phyloP scores from a whole-genome alignment of 169 alveolate species.

The Neospora caninum region DNA sequence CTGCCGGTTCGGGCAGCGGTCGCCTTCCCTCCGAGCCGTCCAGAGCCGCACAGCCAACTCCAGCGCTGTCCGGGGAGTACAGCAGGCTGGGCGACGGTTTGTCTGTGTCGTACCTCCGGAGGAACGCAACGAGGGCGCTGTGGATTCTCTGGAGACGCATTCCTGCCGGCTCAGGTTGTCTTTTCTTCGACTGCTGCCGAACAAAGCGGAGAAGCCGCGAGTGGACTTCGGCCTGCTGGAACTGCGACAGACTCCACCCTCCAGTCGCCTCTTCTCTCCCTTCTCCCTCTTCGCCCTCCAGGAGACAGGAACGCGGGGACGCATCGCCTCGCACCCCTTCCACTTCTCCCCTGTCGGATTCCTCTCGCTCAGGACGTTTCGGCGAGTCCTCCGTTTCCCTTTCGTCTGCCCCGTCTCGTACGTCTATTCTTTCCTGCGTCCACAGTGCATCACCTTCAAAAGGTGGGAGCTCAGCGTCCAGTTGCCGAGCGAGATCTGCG shows the following conservation, averaged over 20 bases:
- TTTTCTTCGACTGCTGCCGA: background rate
- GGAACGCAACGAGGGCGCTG: conserved; percentile 37
- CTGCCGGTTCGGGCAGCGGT: background rate
- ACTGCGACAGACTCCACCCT: background rate
- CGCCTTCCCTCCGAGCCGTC: background rate
- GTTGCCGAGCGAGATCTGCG: too few species aligned
- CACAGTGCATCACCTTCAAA: background rate
- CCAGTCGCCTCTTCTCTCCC: background rate
- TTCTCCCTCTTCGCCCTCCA: background rate
- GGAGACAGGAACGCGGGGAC: background rate
- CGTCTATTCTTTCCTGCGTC: background rate
- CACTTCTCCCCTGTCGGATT: background rate
- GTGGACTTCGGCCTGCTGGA: background rate
- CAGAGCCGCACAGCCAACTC: background rate
- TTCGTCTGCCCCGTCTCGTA: background rate
- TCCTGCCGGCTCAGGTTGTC: background rate
- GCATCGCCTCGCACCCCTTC: background rate
- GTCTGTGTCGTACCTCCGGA: background rate
- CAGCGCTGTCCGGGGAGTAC: background rate
- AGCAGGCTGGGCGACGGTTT: background rate
- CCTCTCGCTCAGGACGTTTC: background rate
- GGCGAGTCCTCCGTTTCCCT: background rate
- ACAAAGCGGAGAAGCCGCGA: background rate
- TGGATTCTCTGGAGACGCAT: background rate
- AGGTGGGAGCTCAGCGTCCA: background rate